phyloP scores from a whole-genome alignment of 2,329 filamentous ascomycete species.

The Penicillium olsonii region DNA sequence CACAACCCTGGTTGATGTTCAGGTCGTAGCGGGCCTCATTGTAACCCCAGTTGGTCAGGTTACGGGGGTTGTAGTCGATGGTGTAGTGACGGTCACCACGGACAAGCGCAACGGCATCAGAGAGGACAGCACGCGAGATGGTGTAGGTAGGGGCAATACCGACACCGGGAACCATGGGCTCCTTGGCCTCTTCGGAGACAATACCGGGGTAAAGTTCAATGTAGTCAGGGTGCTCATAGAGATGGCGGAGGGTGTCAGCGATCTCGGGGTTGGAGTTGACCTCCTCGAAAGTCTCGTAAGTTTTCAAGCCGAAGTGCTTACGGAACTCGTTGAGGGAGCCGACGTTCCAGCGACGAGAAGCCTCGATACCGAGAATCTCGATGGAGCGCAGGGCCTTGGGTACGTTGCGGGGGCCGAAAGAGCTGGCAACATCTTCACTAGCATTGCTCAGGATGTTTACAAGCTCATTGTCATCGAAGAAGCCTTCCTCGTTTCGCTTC shows the following conservation, averaged over 20 bases:
- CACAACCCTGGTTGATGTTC: constrained; percentile 74
- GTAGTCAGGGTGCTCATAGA: constrained; percentile 72
- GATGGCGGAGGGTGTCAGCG: constrained; percentile 62
- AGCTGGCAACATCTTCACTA: constrained; percentile 68
- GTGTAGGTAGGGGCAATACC: constrained; percentile 76
- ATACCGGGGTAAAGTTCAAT: constrained; percentile 81
- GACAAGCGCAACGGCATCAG: constrained; percentile 76
- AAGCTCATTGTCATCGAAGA: constrained; percentile 74
- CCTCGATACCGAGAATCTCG: constrained; percentile 78
- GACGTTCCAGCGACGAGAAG: constrained; percentile 74
- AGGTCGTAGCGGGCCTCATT: constrained; percentile 72
- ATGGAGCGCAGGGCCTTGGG: constrained; percentile 72
- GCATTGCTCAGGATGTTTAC: constrained; percentile 67
- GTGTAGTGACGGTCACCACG: constrained; percentile 79
- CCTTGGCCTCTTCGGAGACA: constrained; percentile 73
- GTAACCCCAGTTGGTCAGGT: constrained; percentile 83
- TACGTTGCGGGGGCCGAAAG: constrained; percentile 72
- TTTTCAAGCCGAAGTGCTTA: constrained; percentile 75
- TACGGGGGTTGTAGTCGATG: constrained; percentile 70
- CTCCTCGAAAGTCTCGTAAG: constrained; percentile 76
- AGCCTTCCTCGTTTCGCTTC: constrained; percentile 65
- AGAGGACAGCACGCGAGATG: constrained; percentile 73
- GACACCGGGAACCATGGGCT: constrained; percentile 71
- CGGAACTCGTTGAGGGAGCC: constrained; percentile 83
- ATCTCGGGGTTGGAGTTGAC: constrained; percentile 78